Percentiles rank a stretch among this genome's conserved stretches.
Evolutionary conservation across 345 rosid genomes (phyloP).

Genomic region (Populus nigra): DNA sequence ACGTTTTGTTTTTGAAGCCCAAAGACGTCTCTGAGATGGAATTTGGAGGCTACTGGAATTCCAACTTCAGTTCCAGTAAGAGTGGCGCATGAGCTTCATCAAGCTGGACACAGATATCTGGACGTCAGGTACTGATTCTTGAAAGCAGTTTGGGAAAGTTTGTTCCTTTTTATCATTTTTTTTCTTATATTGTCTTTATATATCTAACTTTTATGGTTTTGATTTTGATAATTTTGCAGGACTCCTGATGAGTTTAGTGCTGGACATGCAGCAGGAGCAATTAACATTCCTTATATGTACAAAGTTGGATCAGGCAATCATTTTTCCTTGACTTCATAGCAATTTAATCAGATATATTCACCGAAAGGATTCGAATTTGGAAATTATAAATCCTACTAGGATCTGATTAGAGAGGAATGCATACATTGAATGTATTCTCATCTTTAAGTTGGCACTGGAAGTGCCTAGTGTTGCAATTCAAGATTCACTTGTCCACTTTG

Average conservation of each 20-base stretch:
- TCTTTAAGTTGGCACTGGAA: too few species aligned
- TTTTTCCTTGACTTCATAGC: neutral
- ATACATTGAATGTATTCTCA: too few species aligned
- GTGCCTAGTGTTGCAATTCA: too few species aligned
- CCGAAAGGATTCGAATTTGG: too few species aligned
- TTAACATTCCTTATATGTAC: conserved; percentile 81
- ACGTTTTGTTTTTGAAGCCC: conserved; percentile 21
- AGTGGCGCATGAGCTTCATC: conserved; percentile 83
- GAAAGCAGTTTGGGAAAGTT: neutral
- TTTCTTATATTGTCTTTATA: neutral
- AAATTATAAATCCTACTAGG: too few species aligned
- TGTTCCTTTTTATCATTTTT: neutral
- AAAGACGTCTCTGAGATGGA: conserved; percentile 30
- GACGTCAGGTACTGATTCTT: conserved; percentile 54
- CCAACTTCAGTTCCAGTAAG: conserved; percentile 86
- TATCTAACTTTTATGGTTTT: neutral
- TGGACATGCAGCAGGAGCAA: conserved; percentile 74
- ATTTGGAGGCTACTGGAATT: conserved; percentile 43
- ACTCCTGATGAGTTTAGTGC: conserved; percentile 80
- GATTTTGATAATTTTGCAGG: conserved; percentile 26
- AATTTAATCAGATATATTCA: neutral
- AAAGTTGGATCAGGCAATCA: conserved; percentile 66
- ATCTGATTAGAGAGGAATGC: too few species aligned
- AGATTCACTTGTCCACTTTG: too few species aligned
- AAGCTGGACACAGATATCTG: conserved; percentile 73